Percentiles rank a stretch among this genome's conserved stretches.
These are phyloP conservation scores for Gymnopilus dilepis DNA, from an alignment of 768 basidiomycete species.

Conservation along the genomic window DNA sequence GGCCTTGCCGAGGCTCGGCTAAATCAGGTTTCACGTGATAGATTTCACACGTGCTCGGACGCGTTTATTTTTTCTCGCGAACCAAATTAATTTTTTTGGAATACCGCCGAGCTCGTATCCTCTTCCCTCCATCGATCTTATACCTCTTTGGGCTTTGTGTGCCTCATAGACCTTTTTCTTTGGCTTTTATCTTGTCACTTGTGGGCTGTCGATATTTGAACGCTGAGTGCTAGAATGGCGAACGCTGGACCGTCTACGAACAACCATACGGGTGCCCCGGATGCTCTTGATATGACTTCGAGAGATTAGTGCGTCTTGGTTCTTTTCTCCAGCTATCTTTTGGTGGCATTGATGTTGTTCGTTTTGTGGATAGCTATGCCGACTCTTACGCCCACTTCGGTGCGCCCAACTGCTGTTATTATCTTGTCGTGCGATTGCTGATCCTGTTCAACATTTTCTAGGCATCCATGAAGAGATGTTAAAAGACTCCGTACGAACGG, in stretches of 20 bases:
- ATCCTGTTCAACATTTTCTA: no score
- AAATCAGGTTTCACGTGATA: slow-evolving; percentile 11
- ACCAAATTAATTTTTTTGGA: slow-evolving; percentile 7
- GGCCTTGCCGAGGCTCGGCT: no score
- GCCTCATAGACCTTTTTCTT: slow-evolving; percentile 8
- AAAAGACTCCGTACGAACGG: slow-evolving; percentile 94
- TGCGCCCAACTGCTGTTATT: no score
- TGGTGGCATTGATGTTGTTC: slow-evolving; percentile 32
- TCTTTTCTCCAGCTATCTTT: slow-evolving; percentile 34
- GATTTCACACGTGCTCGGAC: slow-evolving; percentile 21
- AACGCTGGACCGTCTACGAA: slow-evolving; percentile 35
- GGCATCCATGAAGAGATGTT: slow-evolving; percentile 99
- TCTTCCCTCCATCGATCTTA: slow-evolving; percentile 10
- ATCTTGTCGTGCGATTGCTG: no score
- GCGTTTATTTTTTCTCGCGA: slow-evolving; percentile 19
- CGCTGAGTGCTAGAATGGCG: slow-evolving; percentile 27
- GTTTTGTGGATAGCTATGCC: slow-evolving; percentile 70
- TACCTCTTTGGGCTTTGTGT: no score
- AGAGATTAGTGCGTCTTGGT: slow-evolving; percentile 80
- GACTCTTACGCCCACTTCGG: slow-evolving; percentile 97
- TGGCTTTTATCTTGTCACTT: slow-evolving; percentile 10
- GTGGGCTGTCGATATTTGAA: no score
- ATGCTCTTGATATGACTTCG: slow-evolving; percentile 72
- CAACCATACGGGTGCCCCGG: slow-evolving; percentile 25
- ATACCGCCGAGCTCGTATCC: no score